Evolutionary conservation across 495 filamentous ascomycete species (phyloP), one percentile per base, ranked within the genome.

Genomic region (Talaromyces adpressus): DNA sequence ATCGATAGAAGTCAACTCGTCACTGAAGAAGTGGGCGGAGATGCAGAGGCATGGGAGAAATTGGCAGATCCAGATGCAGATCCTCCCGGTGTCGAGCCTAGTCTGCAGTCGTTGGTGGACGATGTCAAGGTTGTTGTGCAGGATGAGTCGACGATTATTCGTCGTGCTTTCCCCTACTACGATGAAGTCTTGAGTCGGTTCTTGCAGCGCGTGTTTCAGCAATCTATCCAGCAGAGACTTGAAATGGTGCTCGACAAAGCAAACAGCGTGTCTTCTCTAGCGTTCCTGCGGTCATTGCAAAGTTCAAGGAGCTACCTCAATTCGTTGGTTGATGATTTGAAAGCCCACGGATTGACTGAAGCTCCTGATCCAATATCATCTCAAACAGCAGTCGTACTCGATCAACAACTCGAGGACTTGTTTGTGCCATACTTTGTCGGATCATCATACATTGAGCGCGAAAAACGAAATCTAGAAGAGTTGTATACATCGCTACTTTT

Each of bases 241-340:
- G 95, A 99, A 68, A 92, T 96, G 89, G 92, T 99, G 8, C 79
- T 99, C 51, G 91, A 96, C 63, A 97, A 96, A 74, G 93, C 95
- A 12, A 89, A 89, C 66, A 87, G 87, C 7, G 85, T 97, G 47
- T 98, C 95, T 1, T 92, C 91, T 4, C 77, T 99, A 23, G 93
- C 95, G 4, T 98, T 96, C 71, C 79, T 99, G 0, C 87, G 95
- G 45, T 93, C 91, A 34, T 70, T 99, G 20, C 95, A 99, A 74
- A 89, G 93, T 25, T 91, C 94, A 4, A 84, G 92, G 62, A 86
- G 84, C 59, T 97, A 92, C 68, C 91, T 99, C 69, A 86, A 88
- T 67, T 79, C 86, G 9, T 74, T 98, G 54, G 86, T 97, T 8
- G 95, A 99, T 64, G 92, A 97, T 64, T 78, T 99, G 23, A 99